Percentiles rank a stretch among this genome's conserved stretches.
phyloP scores from a whole-genome alignment of 2,329 filamentous ascomycete species.

The Paracoccidioides brasiliensis region DNA sequence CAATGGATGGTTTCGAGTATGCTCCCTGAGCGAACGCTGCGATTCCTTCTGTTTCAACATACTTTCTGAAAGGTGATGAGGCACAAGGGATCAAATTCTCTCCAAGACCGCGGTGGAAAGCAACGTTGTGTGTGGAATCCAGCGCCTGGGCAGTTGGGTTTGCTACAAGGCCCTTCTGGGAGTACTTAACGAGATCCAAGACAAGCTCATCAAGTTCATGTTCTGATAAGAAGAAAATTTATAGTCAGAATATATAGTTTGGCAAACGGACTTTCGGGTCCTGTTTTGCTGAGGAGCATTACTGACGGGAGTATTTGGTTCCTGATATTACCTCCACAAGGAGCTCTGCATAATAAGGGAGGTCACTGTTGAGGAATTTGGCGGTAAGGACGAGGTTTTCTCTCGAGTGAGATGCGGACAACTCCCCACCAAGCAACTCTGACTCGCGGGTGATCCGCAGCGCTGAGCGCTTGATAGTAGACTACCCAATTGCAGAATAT shows the following conservation, averaged over 20 bases:
- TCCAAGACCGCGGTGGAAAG: constrained; percentile 90
- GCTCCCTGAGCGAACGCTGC: constrained; percentile 62
- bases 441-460: constrained; percentile 89
- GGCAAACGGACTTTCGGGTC: background rate
- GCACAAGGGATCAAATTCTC: constrained; percentile 60
- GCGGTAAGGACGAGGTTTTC: constrained; percentile 87
- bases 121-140: constrained; percentile 72
- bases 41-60: constrained; percentile 64
- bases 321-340: constrained; percentile 79
- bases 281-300: background rate
- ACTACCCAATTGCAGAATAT: constrained; percentile 42
- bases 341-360: constrained; percentile 95
- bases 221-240: constrained; percentile 38
- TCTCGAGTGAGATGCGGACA: constrained; percentile 76
- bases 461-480: constrained; percentile 71
- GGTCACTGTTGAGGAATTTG: constrained; percentile 87
- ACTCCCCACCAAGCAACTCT: constrained; percentile 86
- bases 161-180: constrained; percentile 59
- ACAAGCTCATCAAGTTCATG: constrained; percentile 88
- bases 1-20: constrained; percentile 83
- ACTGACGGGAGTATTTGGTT: constrained; percentile 66
- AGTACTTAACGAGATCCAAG: constrained; percentile 58
- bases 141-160: constrained; percentile 58
- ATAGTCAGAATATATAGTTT: constrained; percentile 8
- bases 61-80: constrained; percentile 60